Conservation (phyloP, 169 alveolate species). For the Eimeria sp. region DNA sequence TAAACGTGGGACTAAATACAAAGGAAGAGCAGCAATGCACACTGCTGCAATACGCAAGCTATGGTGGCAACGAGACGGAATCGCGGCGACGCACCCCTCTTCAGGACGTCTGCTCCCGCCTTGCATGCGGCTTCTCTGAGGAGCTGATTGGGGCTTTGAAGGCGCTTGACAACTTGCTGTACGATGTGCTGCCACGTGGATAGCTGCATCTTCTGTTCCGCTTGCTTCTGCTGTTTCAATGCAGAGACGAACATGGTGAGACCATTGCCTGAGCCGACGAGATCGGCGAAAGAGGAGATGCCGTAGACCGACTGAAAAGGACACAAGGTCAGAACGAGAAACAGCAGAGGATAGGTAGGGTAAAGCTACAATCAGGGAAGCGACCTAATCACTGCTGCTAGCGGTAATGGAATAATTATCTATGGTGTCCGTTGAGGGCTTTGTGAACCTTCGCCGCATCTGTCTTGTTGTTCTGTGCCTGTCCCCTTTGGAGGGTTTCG, state of each 20-base stretch:
- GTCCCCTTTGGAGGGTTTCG: background rate
- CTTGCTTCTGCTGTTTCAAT: constrained; percentile 48
- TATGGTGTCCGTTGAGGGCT: background rate
- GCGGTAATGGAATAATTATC: background rate
- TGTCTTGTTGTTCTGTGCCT: background rate
- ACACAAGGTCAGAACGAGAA: background rate
- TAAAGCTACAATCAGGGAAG: too few relatives aligned
- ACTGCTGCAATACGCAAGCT: background rate
- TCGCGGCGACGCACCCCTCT: constrained; percentile 24
- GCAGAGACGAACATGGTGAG: constrained; percentile 38
- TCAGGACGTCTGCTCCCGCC: constrained; percentile 63
- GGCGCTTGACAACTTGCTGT: constrained; percentile 41
- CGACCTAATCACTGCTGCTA: background rate
- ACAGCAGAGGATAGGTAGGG: background rate
- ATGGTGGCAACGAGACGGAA: background rate
- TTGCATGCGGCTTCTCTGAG: constrained; percentile 76
- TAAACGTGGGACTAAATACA: background rate
- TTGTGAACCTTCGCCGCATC: constrained; percentile 1
- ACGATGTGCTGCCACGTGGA: constrained; percentile 61
- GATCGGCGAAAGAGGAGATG: constrained; percentile 74
- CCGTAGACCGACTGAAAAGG: constrained; percentile 63
- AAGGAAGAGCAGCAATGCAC: background rate
- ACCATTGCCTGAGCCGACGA: constrained; percentile 37
- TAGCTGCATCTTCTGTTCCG: constrained; percentile 1
- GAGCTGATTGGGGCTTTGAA: constrained; percentile 53